A percentile compares a stretch with the other conserved stretches of the same genome.
phyloP scores from a whole-genome alignment of 768 basidiomycete species.

The Coprinellus micaceus region DNA sequence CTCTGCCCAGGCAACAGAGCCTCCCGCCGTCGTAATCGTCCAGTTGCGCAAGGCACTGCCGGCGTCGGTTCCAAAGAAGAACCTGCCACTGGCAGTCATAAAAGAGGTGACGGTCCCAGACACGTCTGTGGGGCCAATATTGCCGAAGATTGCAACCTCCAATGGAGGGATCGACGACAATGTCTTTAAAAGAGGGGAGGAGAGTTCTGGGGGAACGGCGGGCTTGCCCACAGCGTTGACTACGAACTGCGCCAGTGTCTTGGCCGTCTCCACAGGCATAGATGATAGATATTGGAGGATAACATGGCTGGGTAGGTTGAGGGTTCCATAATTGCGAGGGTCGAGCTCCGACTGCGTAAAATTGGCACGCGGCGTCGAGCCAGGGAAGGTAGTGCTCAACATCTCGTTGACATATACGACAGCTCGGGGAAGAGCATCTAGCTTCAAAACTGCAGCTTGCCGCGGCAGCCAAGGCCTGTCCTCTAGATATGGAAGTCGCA shows the following conservation, averaged over 20 bases:
- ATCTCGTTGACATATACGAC: constrained; percentile 50
- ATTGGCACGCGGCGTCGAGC: constrained; percentile 23
- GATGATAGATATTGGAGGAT: constrained; percentile 53
- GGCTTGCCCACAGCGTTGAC: constrained; percentile 28
- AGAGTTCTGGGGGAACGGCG: constrained; percentile 38
- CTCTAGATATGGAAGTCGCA: constrained; percentile 57
- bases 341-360: constrained; percentile 34
- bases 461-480: constrained; percentile 36
- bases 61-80: constrained; percentile 60
- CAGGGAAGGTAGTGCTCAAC: constrained; percentile 43
- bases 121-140: constrained; percentile 46
- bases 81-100: constrained; percentile 40
- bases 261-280: constrained; percentile 44
- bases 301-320: constrained; percentile 52
- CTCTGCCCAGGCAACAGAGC: constrained; percentile 50
- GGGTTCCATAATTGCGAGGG: constrained; percentile 53
- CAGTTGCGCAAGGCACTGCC: constrained; percentile 49
- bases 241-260: constrained; percentile 47
- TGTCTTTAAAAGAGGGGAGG: constrained; percentile 36
- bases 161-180: constrained; percentile 48
- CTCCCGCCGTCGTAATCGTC: constrained; percentile 42
- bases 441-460: constrained; percentile 48
- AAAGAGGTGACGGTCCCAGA: constrained; percentile 48
- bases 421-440: constrained; percentile 43
- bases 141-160: constrained; percentile 65